These are phyloP conservation scores for Trametopsis cervina DNA, from an alignment of 768 basidiomycete genomes.

Conservation along the genomic window DNA sequence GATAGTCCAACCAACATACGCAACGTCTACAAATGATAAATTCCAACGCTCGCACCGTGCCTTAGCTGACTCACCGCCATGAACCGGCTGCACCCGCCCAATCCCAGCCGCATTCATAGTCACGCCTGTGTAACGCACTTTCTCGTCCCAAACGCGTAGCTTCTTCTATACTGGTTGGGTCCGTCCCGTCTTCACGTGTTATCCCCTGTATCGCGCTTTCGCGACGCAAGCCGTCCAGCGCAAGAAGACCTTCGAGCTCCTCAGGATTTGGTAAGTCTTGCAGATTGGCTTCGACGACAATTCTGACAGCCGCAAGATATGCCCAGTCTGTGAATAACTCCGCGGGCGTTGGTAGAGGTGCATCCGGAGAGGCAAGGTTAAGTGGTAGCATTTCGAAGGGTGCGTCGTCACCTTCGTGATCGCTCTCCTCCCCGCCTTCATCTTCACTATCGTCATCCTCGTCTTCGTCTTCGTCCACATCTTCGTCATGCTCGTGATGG, in stretches of 20 bases:
- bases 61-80: constrained; percentile 39
- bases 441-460: constrained; percentile 13
- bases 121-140: no score
- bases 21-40: constrained; percentile 33
- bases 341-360: constrained; percentile 16
- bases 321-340: constrained; percentile 39
- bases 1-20: constrained; percentile 55
- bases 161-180: no score
- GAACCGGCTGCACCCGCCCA: constrained; percentile 51
- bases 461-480: constrained; percentile 17
- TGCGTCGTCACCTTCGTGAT: not conserved
- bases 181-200: not conserved
- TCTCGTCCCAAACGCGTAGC: no score
- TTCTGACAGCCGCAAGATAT: constrained; percentile 43
- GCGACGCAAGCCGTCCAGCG: constrained; percentile 21
- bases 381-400: constrained; percentile 1
- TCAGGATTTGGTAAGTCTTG: constrained; percentile 27
- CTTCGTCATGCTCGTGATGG: constrained; percentile 1
- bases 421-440: constrained; percentile 14
- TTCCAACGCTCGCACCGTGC: not conserved
- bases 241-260: constrained; percentile 21
- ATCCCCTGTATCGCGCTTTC: constrained; percentile 21
- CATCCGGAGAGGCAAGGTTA: not conserved
- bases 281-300: constrained; percentile 46
- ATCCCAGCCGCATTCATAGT: constrained; percentile 41